phyloP scores from a whole-genome alignment of 805 yeast genomes.

The Candida berthetii region DNA sequence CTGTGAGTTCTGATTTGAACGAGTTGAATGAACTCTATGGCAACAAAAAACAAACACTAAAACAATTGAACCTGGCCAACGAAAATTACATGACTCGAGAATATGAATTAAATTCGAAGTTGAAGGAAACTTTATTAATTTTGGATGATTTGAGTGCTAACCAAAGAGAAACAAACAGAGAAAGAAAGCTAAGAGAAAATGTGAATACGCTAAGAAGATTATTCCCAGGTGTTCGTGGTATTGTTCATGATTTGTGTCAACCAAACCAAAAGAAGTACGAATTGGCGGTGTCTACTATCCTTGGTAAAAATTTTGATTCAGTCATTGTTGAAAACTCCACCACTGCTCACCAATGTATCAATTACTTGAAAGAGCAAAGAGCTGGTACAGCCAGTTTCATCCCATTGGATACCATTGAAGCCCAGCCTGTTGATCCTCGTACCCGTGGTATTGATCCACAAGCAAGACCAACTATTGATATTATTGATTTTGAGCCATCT shows the following conservation, averaged over 20 bases:
- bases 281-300: constrained; percentile 63
- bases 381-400: constrained; percentile 83
- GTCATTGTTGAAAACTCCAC: constrained; percentile 71
- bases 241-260: constrained; percentile 71
- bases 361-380: constrained; percentile 76
- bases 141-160: constrained; percentile 71
- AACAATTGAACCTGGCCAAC: constrained; percentile 30
- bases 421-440: constrained; percentile 44
- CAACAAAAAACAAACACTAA: constrained; percentile 34
- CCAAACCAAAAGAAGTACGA: constrained; percentile 73
- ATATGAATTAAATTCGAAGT: constrained; percentile 52
- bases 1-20: constrained; percentile 16
- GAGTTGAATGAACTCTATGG: constrained; percentile 28
- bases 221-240: constrained; percentile 83
- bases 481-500: constrained; percentile 59
- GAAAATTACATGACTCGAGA: constrained; percentile 40
- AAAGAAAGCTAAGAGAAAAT: constrained; percentile 65
- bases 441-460: constrained; percentile 45
- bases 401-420: constrained; percentile 74
- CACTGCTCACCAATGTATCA: constrained; percentile 71
- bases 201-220: constrained; percentile 61
- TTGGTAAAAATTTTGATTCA: constrained; percentile 79
- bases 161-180: constrained; percentile 70
- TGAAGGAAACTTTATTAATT: constrained; percentile 52
- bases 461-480: constrained; percentile 69